These are phyloP conservation scores for Aureobasidium subglaciale DNA, from an alignment of 2,329 filamentous ascomycete genomes.

Conservation along the genomic window DNA sequence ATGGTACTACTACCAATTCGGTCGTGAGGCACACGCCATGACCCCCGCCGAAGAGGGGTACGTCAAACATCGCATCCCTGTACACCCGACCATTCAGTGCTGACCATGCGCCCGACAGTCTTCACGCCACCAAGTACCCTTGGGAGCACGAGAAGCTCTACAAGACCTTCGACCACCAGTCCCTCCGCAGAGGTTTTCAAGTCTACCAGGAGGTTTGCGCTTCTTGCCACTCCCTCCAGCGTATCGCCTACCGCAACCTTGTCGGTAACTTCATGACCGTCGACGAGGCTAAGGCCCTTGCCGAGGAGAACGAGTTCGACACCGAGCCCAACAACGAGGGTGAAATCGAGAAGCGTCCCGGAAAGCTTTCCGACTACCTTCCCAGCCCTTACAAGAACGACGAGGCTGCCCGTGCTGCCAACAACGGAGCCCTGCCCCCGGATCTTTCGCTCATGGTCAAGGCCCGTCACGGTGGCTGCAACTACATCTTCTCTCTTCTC, in stretches of 20 bases:
- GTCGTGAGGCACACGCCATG: slow-evolving; percentile 77
- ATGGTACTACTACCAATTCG: slow-evolving; percentile 97
- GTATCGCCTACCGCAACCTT: slow-evolving; percentile 86
- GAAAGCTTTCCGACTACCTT: slow-evolving; percentile 97
- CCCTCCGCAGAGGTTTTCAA: slow-evolving; percentile 98
- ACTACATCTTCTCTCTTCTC: slow-evolving; percentile 96
- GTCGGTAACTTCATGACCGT: slow-evolving; percentile 91
- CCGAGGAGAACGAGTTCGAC: slow-evolving; percentile 98
- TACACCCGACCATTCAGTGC: background rate
- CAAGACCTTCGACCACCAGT: slow-evolving; percentile 95
- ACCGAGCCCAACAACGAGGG: slow-evolving; percentile 96
- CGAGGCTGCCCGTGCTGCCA: slow-evolving; percentile 93
- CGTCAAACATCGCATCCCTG: slow-evolving; percentile 40
- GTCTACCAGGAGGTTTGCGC: slow-evolving; percentile 98
- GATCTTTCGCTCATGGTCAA: slow-evolving; percentile 98
- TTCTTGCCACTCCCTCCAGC: slow-evolving; percentile 91
- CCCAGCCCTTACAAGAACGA: slow-evolving; percentile 97
- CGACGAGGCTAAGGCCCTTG: slow-evolving; percentile 94
- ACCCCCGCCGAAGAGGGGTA: slow-evolving; percentile 97
- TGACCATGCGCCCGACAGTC: slow-evolving; percentile 47
- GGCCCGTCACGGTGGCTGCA: slow-evolving; percentile 91
- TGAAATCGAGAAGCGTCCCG: slow-evolving; percentile 95
- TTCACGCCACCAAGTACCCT: slow-evolving; percentile 85
- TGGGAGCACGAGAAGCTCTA: slow-evolving; percentile 90
- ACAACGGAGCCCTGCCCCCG: slow-evolving; percentile 94